These are phyloP conservation scores for Mariannaea sp. DNA, from an alignment of 2,329 filamentous ascomycete genomes.

Conservation along the genomic window DNA sequence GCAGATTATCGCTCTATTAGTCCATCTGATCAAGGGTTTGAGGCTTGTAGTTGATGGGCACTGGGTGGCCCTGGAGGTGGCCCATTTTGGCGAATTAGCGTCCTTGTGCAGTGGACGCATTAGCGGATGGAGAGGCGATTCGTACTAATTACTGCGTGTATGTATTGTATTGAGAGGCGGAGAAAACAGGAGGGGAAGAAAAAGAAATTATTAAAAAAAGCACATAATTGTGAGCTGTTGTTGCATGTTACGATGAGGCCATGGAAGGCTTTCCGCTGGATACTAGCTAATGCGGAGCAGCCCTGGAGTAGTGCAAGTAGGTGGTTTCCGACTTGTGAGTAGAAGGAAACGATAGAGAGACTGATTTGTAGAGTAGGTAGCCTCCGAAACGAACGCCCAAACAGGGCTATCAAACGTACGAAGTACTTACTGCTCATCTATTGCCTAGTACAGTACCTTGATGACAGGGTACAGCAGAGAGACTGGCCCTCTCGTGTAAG, in stretches of 20 bases:
- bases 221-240: constrained; percentile 3
- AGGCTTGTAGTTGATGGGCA: constrained; percentile 12
- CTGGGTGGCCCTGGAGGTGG: background rate
- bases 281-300: background rate
- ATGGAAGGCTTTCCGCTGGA: background rate
- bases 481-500: too few species aligned
- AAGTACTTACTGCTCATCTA: too few species aligned
- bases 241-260: constrained; percentile 2
- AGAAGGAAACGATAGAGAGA: too few species aligned
- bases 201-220: background rate
- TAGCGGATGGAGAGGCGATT: too few species aligned
- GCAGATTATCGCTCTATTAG: constrained; percentile 9
- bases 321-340: too few species aligned
- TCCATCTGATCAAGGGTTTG: constrained; percentile 14
- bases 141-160: too few species aligned
- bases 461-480: too few species aligned
- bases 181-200: background rate
- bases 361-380: too few species aligned
- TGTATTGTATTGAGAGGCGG: background rate
- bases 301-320: background rate
- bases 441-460: too few species aligned
- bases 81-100: background rate
- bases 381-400: too few species aligned
- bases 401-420: too few species aligned
- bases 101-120: constrained; percentile 1